Percentiles rank a stretch among this genome's conserved stretches.
These are phyloP conservation scores for Austroboletus festivus DNA, from an alignment of 768 basidiomycete species.

Conservation along the genomic window DNA sequence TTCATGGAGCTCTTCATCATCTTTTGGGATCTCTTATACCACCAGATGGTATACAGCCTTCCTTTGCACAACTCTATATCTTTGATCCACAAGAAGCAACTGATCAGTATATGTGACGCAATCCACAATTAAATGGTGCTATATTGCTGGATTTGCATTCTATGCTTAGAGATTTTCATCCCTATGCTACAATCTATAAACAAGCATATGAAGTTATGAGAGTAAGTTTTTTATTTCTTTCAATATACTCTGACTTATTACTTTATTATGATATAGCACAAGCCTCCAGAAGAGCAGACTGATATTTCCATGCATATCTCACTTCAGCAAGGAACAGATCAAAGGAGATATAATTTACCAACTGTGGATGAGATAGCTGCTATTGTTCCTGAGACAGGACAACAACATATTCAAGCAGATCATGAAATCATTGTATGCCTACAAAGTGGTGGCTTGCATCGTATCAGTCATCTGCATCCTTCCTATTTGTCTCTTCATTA, in stretches of 20 bases:
- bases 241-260: too few relatives aligned
- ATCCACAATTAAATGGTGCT: background rate
- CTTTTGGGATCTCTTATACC: too few relatives aligned
- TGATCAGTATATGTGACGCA: too few relatives aligned
- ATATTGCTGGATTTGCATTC: background rate
- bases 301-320: slow-evolving; percentile 9
- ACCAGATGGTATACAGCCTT: too few relatives aligned
- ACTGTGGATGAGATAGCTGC: slow-evolving; percentile 40
- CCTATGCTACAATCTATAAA: background rate
- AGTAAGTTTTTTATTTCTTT: too few relatives aligned
- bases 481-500: too few relatives aligned
- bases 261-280: background rate
- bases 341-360: slow-evolving; percentile 41
- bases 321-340: slow-evolving; percentile 19
- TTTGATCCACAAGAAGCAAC: too few relatives aligned
- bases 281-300: slow-evolving; percentile 4
- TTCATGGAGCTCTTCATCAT: too few relatives aligned
- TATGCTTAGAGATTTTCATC: background rate
- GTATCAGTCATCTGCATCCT: too few relatives aligned
- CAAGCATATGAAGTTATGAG: background rate
- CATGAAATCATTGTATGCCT: background rate
- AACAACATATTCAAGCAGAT: slow-evolving; percentile 5
- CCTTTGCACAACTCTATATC: too few relatives aligned
- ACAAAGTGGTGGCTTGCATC: too few relatives aligned
- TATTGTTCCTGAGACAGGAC: slow-evolving; percentile 35